Evolutionary conservation across 352 stramenopile genomes (phyloP), one percentile per base, ranked within the genome.

Genomic region (Pythium rhizo-oryzae): DNA sequence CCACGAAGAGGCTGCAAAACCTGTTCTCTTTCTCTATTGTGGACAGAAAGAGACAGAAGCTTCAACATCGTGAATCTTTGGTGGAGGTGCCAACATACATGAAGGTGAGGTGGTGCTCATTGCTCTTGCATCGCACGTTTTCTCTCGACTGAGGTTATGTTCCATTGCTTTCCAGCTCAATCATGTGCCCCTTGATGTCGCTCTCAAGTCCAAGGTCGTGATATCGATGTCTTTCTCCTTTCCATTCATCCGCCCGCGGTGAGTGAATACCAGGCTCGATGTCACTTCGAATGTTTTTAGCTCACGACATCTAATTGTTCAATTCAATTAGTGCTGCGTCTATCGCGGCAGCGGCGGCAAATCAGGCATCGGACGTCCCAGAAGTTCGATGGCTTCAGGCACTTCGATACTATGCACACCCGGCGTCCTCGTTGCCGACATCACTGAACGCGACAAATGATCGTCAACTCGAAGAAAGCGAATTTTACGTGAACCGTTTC

Each of bases 371-470:
- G 25, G 23, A 16, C 49, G 62, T 59, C 46, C 58, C 71, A 58
- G 74, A 76, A 12, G 65, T 88, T n/a, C 80, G 72, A 43, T 94
- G 85, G 85, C 76, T 91, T 9, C 71, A 78, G 33, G 79, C 82
- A 8, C 72, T 90, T 47, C 79, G 84, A 33, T 92, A 91, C 59
- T 94, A 88, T 50, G 67, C 77, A n/a, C 77, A 92, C 41, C 85
- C 85, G 12, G 82, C 79, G 28, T 71, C 83, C 3, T 41, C 81
- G 0, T 58, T 92, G 3, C 84, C 85, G 12, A 62, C 77, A 15
- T 90, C 74, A 12, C 70, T 90, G n/a, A 72, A 80, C 7, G 70
- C 77, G 6, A 77, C 78, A 43, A 82, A 77, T 15, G 79, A 88
- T 49, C 81, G 88, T 44, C 79, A 88, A 49, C 30, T 72, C 4